Conservation (phyloP, 768 basidiomycete species). For the Podaxis sp. region DNA sequence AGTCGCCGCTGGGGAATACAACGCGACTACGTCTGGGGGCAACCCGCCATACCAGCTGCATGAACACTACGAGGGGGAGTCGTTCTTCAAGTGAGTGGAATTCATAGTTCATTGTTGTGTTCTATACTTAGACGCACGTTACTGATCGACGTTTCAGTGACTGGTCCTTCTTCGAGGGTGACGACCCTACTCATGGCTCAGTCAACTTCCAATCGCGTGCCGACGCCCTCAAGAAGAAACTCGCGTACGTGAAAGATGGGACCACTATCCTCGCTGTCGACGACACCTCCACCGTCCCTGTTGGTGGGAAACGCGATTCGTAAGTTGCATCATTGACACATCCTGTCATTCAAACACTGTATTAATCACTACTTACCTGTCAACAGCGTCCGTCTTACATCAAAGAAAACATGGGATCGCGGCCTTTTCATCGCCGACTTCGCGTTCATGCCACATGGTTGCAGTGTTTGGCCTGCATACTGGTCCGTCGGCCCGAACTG, state of each 20-base stretch:
- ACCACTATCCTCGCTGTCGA: slow-evolving; percentile 64
- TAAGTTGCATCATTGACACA: slow-evolving; percentile 23
- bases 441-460: slow-evolving; percentile 67
- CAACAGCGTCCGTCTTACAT: slow-evolving; percentile 63
- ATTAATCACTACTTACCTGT: background rate
- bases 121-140: slow-evolving; percentile 2
- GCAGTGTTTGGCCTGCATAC: slow-evolving; percentile 58
- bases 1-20: background rate
- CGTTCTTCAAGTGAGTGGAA: slow-evolving; percentile 55
- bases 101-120: background rate
- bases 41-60: slow-evolving; percentile 25
- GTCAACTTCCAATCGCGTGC: slow-evolving; percentile 54
- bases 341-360: slow-evolving; percentile 12
- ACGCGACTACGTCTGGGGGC: background rate
- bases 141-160: slow-evolving; percentile 31
- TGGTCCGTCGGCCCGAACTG: slow-evolving; percentile 51
- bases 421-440: slow-evolving; percentile 78
- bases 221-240: slow-evolving; percentile 47
- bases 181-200: slow-evolving; percentile 70
- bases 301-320: slow-evolving; percentile 55
- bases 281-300: slow-evolving; percentile 40
- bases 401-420: slow-evolving; percentile 54
- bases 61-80: slow-evolving; percentile 42
- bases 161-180: slow-evolving; percentile 61
- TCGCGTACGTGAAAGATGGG: slow-evolving; percentile 64